Base-by-base conservation (phyloP, 371 early-diverging fungal genomes). In the Mortierella polycephala region DNA sequence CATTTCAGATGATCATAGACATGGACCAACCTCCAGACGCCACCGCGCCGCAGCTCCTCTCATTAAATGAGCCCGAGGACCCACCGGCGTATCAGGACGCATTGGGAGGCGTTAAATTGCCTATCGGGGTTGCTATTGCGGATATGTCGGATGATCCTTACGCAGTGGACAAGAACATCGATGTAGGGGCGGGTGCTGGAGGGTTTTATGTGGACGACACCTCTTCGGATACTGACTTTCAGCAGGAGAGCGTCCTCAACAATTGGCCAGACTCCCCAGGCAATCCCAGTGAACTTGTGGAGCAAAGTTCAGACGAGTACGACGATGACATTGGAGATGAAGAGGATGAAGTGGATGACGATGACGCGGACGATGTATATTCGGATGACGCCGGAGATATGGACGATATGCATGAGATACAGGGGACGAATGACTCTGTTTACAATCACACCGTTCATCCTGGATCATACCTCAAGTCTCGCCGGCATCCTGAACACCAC, bases 351-450 rank as follows among this genome's bases (percentile, higher is more conserved):
- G 50, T 57, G 42, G 67, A 79, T 23, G 64, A 72, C 12, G 62
- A 66, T 18, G 64, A 64, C 3, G 79, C 71, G 6, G 83, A 73
- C 13, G 75, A 79, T 18, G 75, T 69, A 47, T 56, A 67, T n/a
- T 72, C 81, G 46, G 77, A 82, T 14, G 60, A 64, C 42, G 53
- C 71, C 9, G 60, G 56, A n/a, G 75, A 75, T 45, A 60, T 51
- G 14, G 70, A 70, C 37, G 75, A 69, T 13, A 51, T 55, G 37
- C 62, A 61, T 14, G 75, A 75, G 14, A 42, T 45, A 0, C 54
- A 18, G 10, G 42, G 53, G 60, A 64, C 60, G 52, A 46, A 45
- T 18, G 62, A 44, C 53, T 55, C 56, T 45, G 61, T 39, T 4
- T 69, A 74, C 57, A 51, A 23, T 21, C 56, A 49, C 16, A 23